Percentiles rank a stretch among this genome's conserved stretches.
Conservation (phyloP, 805 yeast genomes). For the Ogataea paraovalis region DNA sequence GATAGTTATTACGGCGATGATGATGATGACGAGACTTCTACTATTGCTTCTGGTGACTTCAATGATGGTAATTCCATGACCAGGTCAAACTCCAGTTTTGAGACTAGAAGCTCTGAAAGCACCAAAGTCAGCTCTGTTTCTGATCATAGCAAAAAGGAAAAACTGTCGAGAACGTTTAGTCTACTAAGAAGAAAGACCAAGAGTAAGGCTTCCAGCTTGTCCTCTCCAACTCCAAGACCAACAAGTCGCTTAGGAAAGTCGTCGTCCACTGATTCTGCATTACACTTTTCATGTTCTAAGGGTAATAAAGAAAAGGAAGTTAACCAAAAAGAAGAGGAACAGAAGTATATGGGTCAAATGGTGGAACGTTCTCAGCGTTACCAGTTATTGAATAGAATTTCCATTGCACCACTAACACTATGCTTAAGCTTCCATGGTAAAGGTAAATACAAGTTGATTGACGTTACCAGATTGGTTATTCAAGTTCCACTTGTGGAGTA, state of each 20-base stretch:
- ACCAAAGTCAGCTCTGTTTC: neutral
- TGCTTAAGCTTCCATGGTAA: conserved; percentile 77
- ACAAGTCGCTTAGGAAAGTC: neutral
- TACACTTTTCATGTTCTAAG: neutral
- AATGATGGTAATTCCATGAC: neutral
- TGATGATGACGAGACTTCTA: neutral
- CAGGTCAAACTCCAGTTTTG: conserved; percentile 8
- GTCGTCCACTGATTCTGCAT: neutral
- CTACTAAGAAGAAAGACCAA: conserved; percentile 7
- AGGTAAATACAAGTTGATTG: conserved; percentile 63
- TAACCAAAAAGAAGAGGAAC: conserved; percentile 8
- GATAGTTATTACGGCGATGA: neutral
- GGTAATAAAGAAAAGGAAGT: too few species aligned
- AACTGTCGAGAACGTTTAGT: conserved; percentile 8
- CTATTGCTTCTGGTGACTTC: neutral
- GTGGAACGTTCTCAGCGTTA: conserved; percentile 40
- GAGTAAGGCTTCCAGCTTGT: neutral
- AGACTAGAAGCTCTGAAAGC: neutral
- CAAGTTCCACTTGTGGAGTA: conserved; percentile 61
- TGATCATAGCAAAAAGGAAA: conserved; percentile 2
- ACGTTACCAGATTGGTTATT: conserved; percentile 69
- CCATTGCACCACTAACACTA: conserved; percentile 31
- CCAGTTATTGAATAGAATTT: conserved; percentile 35
- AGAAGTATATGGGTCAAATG: conserved; percentile 38
- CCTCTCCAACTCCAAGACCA: neutral